Conservation (phyloP, 192 early-diverging fungal genomes). For the Entomortierella beljakovae region DNA sequence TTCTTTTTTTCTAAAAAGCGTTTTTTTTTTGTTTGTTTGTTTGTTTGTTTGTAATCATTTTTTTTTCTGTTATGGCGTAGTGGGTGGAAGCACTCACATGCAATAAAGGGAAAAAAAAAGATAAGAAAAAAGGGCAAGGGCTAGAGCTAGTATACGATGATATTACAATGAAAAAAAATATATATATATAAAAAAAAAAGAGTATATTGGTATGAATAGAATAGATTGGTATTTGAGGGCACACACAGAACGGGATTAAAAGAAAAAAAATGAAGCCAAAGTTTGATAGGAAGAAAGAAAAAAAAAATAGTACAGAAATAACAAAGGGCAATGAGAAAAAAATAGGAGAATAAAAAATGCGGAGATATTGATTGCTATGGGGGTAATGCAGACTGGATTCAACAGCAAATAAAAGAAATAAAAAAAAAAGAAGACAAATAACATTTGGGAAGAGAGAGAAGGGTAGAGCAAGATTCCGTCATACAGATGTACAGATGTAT, state of each 20-base stretch:
- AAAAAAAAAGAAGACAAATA: conserved; percentile 5
- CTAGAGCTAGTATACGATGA: conserved; percentile 5
- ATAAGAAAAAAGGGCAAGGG: neutral
- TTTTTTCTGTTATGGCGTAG: no score
- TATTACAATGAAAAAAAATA: conserved; percentile 20
- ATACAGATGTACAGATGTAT: no score
- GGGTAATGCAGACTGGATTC: no score
- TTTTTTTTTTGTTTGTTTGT: conserved; percentile 3
- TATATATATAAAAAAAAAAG: neutral
- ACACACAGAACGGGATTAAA: neutral
- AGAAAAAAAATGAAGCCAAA: neutral
- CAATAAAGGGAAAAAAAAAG: neutral
- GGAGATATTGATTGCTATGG: no score
- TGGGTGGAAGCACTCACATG: neutral
- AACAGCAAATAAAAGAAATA: no score
- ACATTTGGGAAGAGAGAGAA: neutral
- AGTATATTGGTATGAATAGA: no score
- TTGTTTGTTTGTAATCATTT: conserved; percentile 2
- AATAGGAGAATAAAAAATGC: conserved; percentile 8
- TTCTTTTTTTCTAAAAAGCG: no score
- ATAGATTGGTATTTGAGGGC: conserved; percentile 11
- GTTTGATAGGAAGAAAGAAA: conserved; percentile 3
- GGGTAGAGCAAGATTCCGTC: no score
- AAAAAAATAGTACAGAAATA: neutral
- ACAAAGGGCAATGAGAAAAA: neutral